A percentile compares a stretch with the other conserved stretches of the same genome.
Evolutionary conservation across 140 eudicot genomes (phyloP).

Genomic region (Bidens hawaiensis): DNA sequence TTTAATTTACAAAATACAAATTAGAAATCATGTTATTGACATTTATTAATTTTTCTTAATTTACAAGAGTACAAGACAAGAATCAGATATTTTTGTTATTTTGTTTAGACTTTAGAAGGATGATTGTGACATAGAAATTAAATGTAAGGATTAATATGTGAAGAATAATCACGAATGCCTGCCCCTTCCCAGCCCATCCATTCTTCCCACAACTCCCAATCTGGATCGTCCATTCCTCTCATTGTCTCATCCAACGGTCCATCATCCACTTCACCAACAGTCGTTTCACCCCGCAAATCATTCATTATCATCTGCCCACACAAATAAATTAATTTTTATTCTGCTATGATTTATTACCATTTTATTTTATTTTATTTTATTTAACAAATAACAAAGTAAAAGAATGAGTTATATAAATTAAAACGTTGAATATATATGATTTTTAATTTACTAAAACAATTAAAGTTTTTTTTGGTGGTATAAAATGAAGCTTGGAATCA

Average conservation of each 20-base stretch:
- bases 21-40: not conserved
- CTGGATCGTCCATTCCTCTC: slow-evolving; percentile 47
- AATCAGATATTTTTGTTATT: not conserved
- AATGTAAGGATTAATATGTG: slow-evolving; percentile 75
- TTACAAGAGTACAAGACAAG: slow-evolving; percentile 5
- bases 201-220: slow-evolving; percentile 83
- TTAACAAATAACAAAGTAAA: no score
- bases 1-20: not conserved
- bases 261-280: slow-evolving; percentile 19
- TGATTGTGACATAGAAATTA: slow-evolving; percentile 17
- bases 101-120: not conserved
- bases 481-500: not conserved
- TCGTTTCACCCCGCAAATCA: slow-evolving; percentile 30
- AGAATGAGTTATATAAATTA: no score
- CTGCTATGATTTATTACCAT: no score
- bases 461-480: not conserved
- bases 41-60: not conserved
- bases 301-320: slow-evolving; percentile 61
- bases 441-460: no score
- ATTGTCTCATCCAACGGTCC: slow-evolving; percentile 25
- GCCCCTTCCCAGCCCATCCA: slow-evolving; percentile 99
- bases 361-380: no score
- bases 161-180: slow-evolving; percentile 63
- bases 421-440: no score
- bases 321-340: no score